Evolutionary conservation across 176 grass and related monocot species (phyloP).

Genomic region (Hordeum vulgare): DNA sequence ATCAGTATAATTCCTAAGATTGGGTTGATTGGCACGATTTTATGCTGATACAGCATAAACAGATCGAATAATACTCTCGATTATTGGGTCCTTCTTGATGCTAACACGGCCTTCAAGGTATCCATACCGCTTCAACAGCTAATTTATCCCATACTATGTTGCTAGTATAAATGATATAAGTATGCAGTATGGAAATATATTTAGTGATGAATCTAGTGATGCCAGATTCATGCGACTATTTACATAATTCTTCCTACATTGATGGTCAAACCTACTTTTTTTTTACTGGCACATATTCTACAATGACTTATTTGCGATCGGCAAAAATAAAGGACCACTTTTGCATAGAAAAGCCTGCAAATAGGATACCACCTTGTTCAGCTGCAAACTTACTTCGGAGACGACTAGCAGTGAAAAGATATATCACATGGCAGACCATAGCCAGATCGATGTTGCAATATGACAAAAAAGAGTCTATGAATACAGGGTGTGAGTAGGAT

Average conservation of each 20-base stretch:
- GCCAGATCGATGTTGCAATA: neutral
- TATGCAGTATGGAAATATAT: neutral
- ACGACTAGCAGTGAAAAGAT: neutral
- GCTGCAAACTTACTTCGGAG: neutral
- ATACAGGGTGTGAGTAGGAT: neutral
- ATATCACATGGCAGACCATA: neutral
- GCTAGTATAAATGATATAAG: neutral
- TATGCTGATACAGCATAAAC: neutral
- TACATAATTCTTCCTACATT: neutral
- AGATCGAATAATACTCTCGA: neutral
- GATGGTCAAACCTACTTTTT: neutral
- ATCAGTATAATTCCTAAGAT: neutral
- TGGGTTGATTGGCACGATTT: neutral
- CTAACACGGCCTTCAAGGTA: neutral
- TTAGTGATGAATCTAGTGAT: neutral
- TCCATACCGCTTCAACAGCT: neutral
- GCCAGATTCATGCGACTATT: neutral
- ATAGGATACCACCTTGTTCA: neutral
- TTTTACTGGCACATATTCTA: neutral
- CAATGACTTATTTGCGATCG: neutral
- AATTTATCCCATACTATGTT: neutral
- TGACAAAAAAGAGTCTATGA: neutral
- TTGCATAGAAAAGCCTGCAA: neutral
- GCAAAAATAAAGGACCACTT: neutral
- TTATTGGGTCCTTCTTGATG: neutral